A percentile compares a stretch with the other conserved stretches of the same genome.
phyloP scores from a whole-genome alignment of 768 basidiomycete genomes.

The Cantharellus cinnabarinus region DNA sequence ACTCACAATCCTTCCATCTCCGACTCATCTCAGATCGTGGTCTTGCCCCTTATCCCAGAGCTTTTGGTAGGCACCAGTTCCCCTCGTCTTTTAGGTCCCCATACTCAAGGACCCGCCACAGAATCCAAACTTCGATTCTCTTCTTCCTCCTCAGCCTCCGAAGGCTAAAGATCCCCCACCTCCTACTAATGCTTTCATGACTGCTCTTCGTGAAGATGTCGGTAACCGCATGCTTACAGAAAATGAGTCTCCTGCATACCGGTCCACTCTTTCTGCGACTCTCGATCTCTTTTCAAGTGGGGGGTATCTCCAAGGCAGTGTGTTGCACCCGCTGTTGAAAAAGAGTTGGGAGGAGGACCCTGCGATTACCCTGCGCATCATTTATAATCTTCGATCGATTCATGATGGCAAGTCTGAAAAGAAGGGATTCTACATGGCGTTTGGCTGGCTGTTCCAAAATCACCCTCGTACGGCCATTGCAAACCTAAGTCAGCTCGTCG shows the following conservation, averaged over 20 bases:
- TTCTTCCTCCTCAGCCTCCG: slow-evolving; percentile 22
- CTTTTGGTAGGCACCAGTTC: slow-evolving; percentile 18
- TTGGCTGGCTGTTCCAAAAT: slow-evolving; percentile 46
- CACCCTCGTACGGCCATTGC: slow-evolving; percentile 49
- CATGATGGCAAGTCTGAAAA: slow-evolving; percentile 47
- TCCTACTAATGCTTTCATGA: slow-evolving; percentile 26
- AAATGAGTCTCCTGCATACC: slow-evolving; percentile 31
- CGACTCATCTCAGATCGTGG: slow-evolving; percentile 15
- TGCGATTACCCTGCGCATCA: slow-evolving; percentile 35
- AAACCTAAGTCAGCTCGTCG: slow-evolving; percentile 35
- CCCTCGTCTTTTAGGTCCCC: no score
- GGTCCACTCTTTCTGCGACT: slow-evolving; percentile 26
- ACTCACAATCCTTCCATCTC: neutral
- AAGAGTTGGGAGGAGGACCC: slow-evolving; percentile 41
- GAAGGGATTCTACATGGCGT: slow-evolving; percentile 36
- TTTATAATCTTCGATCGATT: slow-evolving; percentile 50
- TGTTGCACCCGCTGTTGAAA: slow-evolving; percentile 21
- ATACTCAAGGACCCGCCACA: neutral
- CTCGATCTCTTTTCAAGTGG: slow-evolving; percentile 13
- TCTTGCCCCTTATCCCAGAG: slow-evolving; percentile 37
- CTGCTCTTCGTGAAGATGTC: slow-evolving; percentile 24
- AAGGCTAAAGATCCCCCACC: slow-evolving; percentile 1
- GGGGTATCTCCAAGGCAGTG: slow-evolving; percentile 8
- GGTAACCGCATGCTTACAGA: slow-evolving; percentile 27
- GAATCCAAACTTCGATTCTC: slow-evolving; percentile 32